Evolutionary conservation across 441 rosid genomes (phyloP).

Genomic region (Kokia cookei): DNA sequence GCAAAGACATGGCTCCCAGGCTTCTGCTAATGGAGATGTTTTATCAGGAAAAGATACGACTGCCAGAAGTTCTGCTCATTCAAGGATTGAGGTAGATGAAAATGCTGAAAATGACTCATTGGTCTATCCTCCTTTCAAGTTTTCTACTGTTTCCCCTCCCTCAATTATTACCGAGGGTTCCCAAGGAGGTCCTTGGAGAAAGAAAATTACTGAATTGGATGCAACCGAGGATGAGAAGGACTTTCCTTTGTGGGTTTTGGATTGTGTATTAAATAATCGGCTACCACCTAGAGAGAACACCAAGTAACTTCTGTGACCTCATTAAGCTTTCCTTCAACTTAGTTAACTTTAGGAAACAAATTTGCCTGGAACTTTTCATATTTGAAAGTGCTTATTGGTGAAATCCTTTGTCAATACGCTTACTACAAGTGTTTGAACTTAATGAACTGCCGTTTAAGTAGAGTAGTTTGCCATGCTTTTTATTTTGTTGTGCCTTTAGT

Average conservation of each 20-base stretch:
- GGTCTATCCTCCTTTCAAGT: conserved; percentile 90
- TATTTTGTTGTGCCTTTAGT: not conserved
- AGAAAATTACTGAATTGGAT: conserved; percentile 81
- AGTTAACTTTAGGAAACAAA: not conserved
- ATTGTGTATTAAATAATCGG: conserved; percentile 87
- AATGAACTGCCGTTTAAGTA: not conserved
- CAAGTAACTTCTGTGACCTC: conserved; percentile 46
- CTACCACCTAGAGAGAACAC: conserved; percentile 92
- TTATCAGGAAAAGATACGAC: conserved; percentile 54
- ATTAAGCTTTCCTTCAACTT: not conserved
- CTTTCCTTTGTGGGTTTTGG: conserved; percentile 95
- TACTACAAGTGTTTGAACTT: not conserved
- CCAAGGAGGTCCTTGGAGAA: conserved; percentile 98
- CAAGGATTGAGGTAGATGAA: conserved; percentile 70
- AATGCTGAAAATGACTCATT: conserved; percentile 63
- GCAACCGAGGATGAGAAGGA: conserved; percentile 98
- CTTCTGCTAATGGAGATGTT: conserved; percentile 65
- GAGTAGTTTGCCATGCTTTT: not conserved
- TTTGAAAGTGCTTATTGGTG: not conserved
- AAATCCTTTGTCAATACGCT: not conserved
- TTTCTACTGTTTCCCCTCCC: conserved; percentile 73
- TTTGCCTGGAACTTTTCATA: not conserved
- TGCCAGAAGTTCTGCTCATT: conserved; percentile 47
- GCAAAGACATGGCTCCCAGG: conserved; percentile 61
- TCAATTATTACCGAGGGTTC: conserved; percentile 94